phyloP scores from a whole-genome alignment of 2,329 filamentous ascomycete species.

The Coniella lustricola region DNA sequence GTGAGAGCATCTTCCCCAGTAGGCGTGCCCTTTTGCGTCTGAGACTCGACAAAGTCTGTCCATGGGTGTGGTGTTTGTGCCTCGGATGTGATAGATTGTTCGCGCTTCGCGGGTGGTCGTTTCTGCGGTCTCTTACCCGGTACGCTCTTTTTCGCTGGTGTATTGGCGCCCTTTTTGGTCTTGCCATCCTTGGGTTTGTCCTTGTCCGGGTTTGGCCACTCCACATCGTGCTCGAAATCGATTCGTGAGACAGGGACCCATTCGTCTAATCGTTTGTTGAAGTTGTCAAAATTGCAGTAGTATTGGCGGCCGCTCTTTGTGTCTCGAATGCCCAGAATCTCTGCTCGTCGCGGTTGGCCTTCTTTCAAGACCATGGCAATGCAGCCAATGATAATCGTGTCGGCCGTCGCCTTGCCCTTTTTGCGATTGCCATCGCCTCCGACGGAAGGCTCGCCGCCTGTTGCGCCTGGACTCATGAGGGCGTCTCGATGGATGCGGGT shows the following conservation, averaged over 20 bases:
- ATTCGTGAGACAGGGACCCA: constrained; percentile 82
- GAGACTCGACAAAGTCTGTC: constrained; percentile 45
- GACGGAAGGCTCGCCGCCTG: constrained; percentile 45
- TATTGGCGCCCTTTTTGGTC: constrained; percentile 60
- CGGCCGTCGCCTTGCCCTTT: constrained; percentile 76
- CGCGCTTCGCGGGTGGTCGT: constrained; percentile 42
- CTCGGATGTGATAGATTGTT: constrained; percentile 48
- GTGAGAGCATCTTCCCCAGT: constrained; percentile 27
- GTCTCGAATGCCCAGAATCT: constrained; percentile 91
- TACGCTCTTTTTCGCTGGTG: constrained; percentile 47
- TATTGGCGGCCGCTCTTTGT: constrained; percentile 83
- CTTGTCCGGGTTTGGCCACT: constrained; percentile 92
- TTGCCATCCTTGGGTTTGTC: constrained; percentile 68
- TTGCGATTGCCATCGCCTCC: constrained; percentile 53
- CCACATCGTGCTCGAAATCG: constrained; percentile 82
- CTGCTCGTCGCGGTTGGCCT: constrained; percentile 80
- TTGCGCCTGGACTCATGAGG: constrained; percentile 48
- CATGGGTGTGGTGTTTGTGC: constrained; percentile 47
- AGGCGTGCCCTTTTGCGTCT: constrained; percentile 38
- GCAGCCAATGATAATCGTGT: constrained; percentile 61
- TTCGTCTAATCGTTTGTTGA: constrained; percentile 82
- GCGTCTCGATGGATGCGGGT: constrained; percentile 19
- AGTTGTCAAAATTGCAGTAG: constrained; percentile 97
- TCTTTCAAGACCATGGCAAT: constrained; percentile 62
- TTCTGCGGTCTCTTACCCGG: constrained; percentile 53